Base-by-base conservation (phyloP, 331 rosid species). In the Rhamnella rubrinervis region DNA sequence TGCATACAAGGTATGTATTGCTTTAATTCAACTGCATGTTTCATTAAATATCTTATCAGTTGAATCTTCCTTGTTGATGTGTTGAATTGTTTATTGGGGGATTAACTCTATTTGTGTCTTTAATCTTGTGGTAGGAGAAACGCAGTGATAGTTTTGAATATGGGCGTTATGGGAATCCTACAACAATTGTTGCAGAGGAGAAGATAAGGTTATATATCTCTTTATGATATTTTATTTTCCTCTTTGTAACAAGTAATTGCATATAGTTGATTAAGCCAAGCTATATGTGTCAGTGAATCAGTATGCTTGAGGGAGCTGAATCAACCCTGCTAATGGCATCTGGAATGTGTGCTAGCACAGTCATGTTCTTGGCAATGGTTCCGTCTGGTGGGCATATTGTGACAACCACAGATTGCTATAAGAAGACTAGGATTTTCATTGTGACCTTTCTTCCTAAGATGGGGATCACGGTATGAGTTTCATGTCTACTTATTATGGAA, bases 301-400 rank as follows among this genome's bases (percentile, higher is more conserved):
- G 97, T 85, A 91, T 90, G n/a, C 86, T 93, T 38, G 97, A 93
- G 87, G 97, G 97, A 60, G 98, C 97, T 21, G 98, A 93, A 67
- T 88, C 98, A 46, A 93, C 97, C 68, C 65, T 90, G 89, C 70
- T 93, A 26, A 66, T 87, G 86, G 92, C 98, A 63, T 93, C 98
- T 55, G 97, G 98, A 60, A 93, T 93, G 98, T 84, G 88, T 81
- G 96, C 96, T 57, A 85, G 96, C 91, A 84, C 89, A 0, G 82
- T 82, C 71, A 8, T 93, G 89, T 63, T 93, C 35, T 74, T 90
- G 96, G 92, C 97, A 51, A 75, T 90, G 80, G 84, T 93, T 82
- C 96, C 97, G 7, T 96, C 97, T 23, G 98, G 98, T 55, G 98
- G 98, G 70, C 96, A 93, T 85, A 71, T 93, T 9, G 92, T 93